Evolutionary conservation across 768 basidiomycete genomes (phyloP), one percentile per base, ranked within the genome.

Genomic region (Tubosaeta sp.): DNA sequence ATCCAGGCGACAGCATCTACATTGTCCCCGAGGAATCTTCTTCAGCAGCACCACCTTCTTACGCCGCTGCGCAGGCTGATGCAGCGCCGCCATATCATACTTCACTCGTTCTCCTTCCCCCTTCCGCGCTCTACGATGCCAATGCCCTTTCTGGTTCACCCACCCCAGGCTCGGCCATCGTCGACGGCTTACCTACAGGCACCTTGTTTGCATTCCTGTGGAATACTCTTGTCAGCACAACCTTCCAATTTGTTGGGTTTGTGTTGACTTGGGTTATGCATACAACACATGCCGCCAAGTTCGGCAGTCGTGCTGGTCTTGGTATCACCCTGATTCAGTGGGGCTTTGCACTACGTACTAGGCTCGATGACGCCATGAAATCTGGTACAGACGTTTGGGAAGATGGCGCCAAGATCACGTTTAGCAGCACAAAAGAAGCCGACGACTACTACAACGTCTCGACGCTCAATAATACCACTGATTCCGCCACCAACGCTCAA

Each of bases 21-120:
- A 70, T 84, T 56, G 86, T 87, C 34, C 92, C 93, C 7, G 94
- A 97, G 68, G 87, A 92, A 44, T 70, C 81, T 7, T 81, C 87
- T 59, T 82, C 86, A 51, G 87, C 94, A 51, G 83, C 86, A 0
- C 93, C 94, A 5, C 96, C 96, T 1, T 88, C 94, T 8, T 98
- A 99, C 67, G 86, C 90, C 13, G 77, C 83, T 27, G 96, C 96
- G 10, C 86, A 94, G 64, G 84, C 89, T 14, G 96, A 99, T 69
- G 84, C 92, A n/a, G 94, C 93, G 7, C 96, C 96, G 4, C 90
- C 94, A 1, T 99, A 99, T 70, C 97, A 93, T 84, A 95, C 97
- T 59, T 96, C 92, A 2, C 94, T 92, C 3, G 82, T 98, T n/a
- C 90, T 97, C 65, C 85, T 94, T 7, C 93, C 94, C 9, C 58